phyloP scores from a whole-genome alignment of 2,329 filamentous ascomycete genomes.

The Phialemonium atrogriseum region DNA sequence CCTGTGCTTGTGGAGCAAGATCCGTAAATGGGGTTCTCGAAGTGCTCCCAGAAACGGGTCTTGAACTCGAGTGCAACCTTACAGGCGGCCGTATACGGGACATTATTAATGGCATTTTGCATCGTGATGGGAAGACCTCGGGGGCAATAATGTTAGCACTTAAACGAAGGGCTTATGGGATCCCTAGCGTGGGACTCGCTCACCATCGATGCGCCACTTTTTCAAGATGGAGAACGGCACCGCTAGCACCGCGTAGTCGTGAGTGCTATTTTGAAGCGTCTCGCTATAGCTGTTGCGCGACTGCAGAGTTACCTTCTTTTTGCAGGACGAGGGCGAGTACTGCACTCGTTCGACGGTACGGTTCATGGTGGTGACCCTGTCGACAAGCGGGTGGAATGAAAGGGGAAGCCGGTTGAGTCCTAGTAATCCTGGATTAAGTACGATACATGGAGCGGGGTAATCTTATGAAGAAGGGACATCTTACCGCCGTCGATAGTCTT shows the following conservation, averaged over 20 bases:
- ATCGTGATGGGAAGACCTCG: slow-evolving; percentile 29
- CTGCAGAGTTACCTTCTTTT: slow-evolving; percentile 48
- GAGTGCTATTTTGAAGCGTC: slow-evolving; percentile 37
- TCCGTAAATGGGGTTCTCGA: slow-evolving; percentile 48
- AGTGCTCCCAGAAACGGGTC: slow-evolving; percentile 52
- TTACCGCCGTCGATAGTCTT: slow-evolving; percentile 51
- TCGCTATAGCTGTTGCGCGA: slow-evolving; percentile 41
- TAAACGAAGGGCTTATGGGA: slow-evolving; percentile 37
- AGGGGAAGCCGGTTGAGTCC: slow-evolving; percentile 45
- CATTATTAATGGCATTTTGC: slow-evolving; percentile 35
- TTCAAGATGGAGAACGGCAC: slow-evolving; percentile 57
- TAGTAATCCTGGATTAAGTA: too few species aligned
- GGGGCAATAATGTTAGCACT: background rate
- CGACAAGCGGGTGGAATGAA: slow-evolving; percentile 54
- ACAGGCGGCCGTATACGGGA: slow-evolving; percentile 38
- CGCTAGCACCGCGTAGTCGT: slow-evolving; percentile 60
- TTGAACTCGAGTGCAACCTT: slow-evolving; percentile 60
- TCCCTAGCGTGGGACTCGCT: slow-evolving; percentile 26
- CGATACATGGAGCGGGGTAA: too few species aligned
- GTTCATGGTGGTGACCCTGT: slow-evolving; percentile 46
- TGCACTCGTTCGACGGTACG: slow-evolving; percentile 48
- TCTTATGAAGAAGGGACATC: background rate
- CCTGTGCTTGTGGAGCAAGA: slow-evolving; percentile 48
- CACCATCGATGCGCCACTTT: slow-evolving; percentile 43
- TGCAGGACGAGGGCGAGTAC: slow-evolving; percentile 39